Conservation (phyloP, 2,329 filamentous ascomycete genomes). For the Arthrobotrys sphaeroides region DNA sequence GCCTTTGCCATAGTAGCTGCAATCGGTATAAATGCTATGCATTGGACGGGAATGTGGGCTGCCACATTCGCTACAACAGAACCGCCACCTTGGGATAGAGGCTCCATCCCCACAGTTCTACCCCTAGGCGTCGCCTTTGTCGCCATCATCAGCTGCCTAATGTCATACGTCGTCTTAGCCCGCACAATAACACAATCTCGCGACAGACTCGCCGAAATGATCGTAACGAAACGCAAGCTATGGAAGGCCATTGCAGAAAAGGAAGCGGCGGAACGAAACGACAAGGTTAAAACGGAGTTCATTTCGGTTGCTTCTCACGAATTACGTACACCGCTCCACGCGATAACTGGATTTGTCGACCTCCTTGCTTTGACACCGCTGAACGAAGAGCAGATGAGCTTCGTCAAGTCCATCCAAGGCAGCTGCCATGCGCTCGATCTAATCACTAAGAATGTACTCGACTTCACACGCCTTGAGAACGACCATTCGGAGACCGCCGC, state of each 20-base stretch:
- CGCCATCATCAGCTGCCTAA: conserved; percentile 48
- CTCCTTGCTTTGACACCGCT: conserved; percentile 67
- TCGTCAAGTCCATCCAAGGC: conserved; percentile 66
- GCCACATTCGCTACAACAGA: conserved; percentile 45
- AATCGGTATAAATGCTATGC: conserved; percentile 44
- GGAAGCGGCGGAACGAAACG: conserved; percentile 55
- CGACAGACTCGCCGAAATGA: conserved; percentile 48
- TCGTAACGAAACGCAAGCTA: conserved; percentile 50
- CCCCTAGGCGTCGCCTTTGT: conserved; percentile 49
- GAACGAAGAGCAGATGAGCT: conserved; percentile 64
- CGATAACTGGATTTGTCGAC: conserved; percentile 68
- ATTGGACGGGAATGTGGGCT: conserved; percentile 53
- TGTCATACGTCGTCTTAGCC: conserved; percentile 52
- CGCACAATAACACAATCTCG: conserved; percentile 52
- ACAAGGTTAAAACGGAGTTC: conserved; percentile 69
- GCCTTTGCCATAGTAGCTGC: conserved; percentile 44
- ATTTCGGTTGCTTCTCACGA: conserved; percentile 71
- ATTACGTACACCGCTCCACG: conserved; percentile 70
- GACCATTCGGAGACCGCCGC: conserved; percentile 46
- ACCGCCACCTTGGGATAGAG: conserved; percentile 45
- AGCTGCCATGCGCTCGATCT: conserved; percentile 67
- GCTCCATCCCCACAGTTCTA: conserved; percentile 36
- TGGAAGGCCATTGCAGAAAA: conserved; percentile 53
- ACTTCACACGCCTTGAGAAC: conserved; percentile 59
- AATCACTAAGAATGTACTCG: conserved; percentile 66